Conservation (phyloP, 805 yeast species). For the Nakazawaea wickerhamii region DNA sequence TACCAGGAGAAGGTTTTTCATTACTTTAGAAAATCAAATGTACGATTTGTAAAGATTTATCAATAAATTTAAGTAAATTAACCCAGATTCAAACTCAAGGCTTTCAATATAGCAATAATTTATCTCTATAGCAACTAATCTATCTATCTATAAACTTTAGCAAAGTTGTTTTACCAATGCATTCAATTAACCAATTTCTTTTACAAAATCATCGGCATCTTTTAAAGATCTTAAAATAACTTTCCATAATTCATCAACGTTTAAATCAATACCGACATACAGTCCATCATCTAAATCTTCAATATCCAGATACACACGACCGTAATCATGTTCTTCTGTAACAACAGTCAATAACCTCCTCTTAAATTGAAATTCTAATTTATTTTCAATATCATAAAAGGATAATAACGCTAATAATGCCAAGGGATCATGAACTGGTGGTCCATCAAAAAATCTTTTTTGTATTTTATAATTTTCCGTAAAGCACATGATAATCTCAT, state of each 20-base stretch:
- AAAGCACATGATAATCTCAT: constrained; percentile 47
- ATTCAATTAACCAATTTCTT: no score
- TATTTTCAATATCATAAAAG: constrained; percentile 24
- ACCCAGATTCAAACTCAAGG: no score
- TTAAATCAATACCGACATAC: constrained; percentile 31
- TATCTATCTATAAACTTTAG: no score
- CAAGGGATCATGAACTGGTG: constrained; percentile 79
- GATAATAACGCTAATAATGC: constrained; percentile 59
- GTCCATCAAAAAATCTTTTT: constrained; percentile 48
- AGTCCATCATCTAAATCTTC: constrained; percentile 25
- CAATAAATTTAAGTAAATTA: no score
- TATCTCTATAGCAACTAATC: no score
- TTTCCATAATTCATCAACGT: constrained; percentile 42
- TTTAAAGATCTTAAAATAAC: constrained; percentile 32
- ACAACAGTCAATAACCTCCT: constrained; percentile 17
- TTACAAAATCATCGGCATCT: constrained; percentile 26
- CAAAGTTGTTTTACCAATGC: background rate
- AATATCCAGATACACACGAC: constrained; percentile 14
- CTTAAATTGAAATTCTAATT: constrained; percentile 17
- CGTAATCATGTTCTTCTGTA: constrained; percentile 23
- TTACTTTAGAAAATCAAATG: no score
- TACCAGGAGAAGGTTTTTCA: no score
- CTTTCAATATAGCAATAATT: no score
- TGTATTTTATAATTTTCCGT: constrained; percentile 36
- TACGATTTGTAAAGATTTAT: no score